Conservation (phyloP, 1,139 yeast species). For the Tardiomyces depauwii region DNA sequence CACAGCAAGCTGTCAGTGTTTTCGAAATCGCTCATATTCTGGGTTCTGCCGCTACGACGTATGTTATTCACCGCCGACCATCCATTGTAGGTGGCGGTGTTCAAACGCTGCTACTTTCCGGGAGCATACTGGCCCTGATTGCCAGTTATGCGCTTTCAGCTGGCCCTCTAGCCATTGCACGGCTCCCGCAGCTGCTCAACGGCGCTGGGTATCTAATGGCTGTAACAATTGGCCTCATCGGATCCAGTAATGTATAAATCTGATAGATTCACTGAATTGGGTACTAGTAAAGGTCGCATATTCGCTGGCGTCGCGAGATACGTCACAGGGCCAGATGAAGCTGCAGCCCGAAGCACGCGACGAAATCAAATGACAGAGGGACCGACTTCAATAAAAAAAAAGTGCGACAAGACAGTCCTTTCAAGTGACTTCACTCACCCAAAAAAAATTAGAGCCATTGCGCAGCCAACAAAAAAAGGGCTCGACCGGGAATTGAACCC, state of each 20-base stretch:
- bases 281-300: too few relatives aligned
- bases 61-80: slow-evolving; percentile 6
- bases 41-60: slow-evolving; percentile 18
- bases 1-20: slow-evolving; percentile 21
- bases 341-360: too few relatives aligned
- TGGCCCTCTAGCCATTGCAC: background rate
- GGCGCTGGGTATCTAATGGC: background rate
- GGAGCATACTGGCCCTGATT: background rate
- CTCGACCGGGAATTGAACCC: background rate
- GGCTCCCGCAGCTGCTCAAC: background rate
- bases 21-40: slow-evolving; percentile 21
- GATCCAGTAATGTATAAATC: too few relatives aligned
- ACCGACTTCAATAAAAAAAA: too few relatives aligned
- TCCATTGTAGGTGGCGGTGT: background rate
- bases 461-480: background rate
- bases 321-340: too few relatives aligned
- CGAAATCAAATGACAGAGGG: too few relatives aligned
- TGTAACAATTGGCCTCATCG: background rate
- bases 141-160: background rate
- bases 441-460: too few relatives aligned
- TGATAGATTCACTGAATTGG: too few relatives aligned
- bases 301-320: too few relatives aligned
- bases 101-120: background rate
- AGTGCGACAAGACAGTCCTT: too few relatives aligned
- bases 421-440: too few relatives aligned